Conservation (phyloP, 169 alveolate species). For the Eimeria necatrix region DNA sequence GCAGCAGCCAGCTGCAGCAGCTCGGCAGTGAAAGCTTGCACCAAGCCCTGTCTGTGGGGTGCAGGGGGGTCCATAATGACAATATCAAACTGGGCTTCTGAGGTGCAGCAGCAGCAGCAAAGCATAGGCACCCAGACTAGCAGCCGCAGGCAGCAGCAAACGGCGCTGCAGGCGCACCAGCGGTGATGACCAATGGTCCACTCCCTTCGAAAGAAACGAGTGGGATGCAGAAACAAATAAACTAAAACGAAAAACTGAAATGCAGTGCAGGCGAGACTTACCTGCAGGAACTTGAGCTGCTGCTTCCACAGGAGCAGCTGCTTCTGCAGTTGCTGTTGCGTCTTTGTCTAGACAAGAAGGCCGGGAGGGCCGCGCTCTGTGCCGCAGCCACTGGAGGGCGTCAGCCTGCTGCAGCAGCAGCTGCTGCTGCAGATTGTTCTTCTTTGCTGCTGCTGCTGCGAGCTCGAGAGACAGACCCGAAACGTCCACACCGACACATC, state of each 20-base stretch:
- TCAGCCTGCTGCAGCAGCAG: conserved; percentile 63
- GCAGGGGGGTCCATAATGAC: conserved; percentile 49
- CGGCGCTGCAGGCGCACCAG: neutral
- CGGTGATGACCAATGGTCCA: too few relatives aligned
- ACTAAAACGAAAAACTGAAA: neutral
- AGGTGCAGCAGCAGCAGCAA: neutral
- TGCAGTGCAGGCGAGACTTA: neutral
- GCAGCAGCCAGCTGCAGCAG: conserved; percentile 36
- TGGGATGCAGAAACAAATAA: neutral
- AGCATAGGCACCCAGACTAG: too few relatives aligned
- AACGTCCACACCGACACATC: conserved; percentile 20
- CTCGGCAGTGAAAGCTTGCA: conserved; percentile 13
- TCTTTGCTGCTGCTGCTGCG: conserved; percentile 64
- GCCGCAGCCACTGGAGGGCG: conserved; percentile 55
- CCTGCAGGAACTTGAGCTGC: neutral
- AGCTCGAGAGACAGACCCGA: conserved; percentile 19
- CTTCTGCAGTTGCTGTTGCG: neutral
- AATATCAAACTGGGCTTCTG: conserved; percentile 1
- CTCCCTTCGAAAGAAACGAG: too few relatives aligned
- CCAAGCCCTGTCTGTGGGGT: conserved; percentile 16
- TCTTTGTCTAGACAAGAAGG: neutral
- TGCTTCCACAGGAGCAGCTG: neutral
- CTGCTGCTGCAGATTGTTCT: conserved; percentile 59
- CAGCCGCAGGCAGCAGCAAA: neutral
- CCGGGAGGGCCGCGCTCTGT: neutral